Conservation (phyloP, 2,329 filamentous ascomycete species). For the Amauroascus niger region DNA sequence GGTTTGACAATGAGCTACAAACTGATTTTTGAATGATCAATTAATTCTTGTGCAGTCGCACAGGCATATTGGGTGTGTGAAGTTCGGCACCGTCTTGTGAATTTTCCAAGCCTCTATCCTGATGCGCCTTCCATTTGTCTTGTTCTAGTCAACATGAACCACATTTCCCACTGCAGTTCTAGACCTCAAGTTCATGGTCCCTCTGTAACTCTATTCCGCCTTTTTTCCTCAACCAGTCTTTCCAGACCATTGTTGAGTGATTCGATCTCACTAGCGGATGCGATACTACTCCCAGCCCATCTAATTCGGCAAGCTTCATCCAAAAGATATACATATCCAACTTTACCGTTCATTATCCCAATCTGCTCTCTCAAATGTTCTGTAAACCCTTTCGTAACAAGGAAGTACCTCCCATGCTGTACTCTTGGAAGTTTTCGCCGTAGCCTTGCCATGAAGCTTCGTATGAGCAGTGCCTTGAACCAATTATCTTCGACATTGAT, state of each 20-base stretch:
- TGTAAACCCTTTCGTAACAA: conserved; percentile 48
- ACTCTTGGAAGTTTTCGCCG: conserved; percentile 40
- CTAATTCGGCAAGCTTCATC: conserved; percentile 81
- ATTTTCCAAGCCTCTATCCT: no score
- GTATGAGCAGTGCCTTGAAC: conserved; percentile 51
- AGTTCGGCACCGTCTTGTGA: no score
- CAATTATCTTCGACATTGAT: conserved; percentile 81
- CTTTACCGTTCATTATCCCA: conserved; percentile 73
- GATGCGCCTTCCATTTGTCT: no score
- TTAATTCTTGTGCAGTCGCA: no score
- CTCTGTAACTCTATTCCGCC: neutral
- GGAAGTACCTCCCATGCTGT: conserved; percentile 50
- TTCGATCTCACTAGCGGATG: conserved; percentile 34
- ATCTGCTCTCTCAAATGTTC: conserved; percentile 50
- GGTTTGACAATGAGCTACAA: no score
- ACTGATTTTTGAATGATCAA: no score
- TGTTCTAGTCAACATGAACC: no score
- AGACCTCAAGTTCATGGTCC: neutral
- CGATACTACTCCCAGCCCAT: conserved; percentile 70
- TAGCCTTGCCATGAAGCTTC: conserved; percentile 45
- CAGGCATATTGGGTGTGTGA: no score
- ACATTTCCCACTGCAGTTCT: neutral
- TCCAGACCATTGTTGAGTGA: conserved; percentile 35
- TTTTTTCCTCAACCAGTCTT: conserved; percentile 35
- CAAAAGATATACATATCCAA: conserved; percentile 87